These are phyloP conservation scores for Stenocarpella maydis DNA, from an alignment of 2,329 filamentous ascomycete genomes.

Conservation along the genomic window DNA sequence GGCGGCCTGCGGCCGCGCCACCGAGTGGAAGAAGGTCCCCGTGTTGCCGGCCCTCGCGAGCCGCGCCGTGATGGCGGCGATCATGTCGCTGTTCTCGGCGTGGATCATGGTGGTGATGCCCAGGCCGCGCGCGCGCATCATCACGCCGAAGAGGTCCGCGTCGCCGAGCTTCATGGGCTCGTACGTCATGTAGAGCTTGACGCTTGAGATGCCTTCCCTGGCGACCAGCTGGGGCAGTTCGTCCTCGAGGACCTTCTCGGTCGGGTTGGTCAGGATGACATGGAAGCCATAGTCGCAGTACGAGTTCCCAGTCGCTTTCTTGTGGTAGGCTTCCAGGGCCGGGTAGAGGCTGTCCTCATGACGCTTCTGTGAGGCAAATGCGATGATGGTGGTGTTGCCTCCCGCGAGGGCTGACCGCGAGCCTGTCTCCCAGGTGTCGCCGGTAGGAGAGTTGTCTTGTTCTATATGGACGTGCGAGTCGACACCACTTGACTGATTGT, in stretches of 20 bases:
- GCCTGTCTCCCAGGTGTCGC: slow-evolving; percentile 51
- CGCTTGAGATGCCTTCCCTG: slow-evolving; percentile 48
- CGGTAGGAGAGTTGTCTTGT: slow-evolving; percentile 44
- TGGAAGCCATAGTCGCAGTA: slow-evolving; percentile 68
- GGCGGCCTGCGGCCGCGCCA: slow-evolving; percentile 54
- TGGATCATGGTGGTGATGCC: slow-evolving; percentile 59
- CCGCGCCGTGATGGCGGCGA: slow-evolving; percentile 48
- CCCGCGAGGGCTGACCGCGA: slow-evolving; percentile 63
- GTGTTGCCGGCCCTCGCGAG: slow-evolving; percentile 33
- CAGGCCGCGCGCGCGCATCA: slow-evolving; percentile 49
- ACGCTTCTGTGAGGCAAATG: slow-evolving; percentile 63
- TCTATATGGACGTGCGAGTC: slow-evolving; percentile 50
- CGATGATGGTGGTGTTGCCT: slow-evolving; percentile 65
- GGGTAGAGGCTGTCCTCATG: slow-evolving; percentile 50
- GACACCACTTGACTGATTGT: slow-evolving; percentile 42
- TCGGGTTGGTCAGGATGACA: slow-evolving; percentile 57
- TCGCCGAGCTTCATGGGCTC: slow-evolving; percentile 51
- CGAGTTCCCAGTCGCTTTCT: slow-evolving; percentile 29
- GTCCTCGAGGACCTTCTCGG: slow-evolving; percentile 48
- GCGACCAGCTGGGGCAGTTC: slow-evolving; percentile 51
- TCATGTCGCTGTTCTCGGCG: slow-evolving; percentile 57
- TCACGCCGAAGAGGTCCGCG: slow-evolving; percentile 50
- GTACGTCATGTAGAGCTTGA: slow-evolving; percentile 58
- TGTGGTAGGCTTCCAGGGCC: slow-evolving; percentile 31
- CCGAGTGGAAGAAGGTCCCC: slow-evolving; percentile 52